Base-by-base conservation (phyloP, 2,329 filamentous ascomycete genomes). In the Hysterium pulicare region DNA sequence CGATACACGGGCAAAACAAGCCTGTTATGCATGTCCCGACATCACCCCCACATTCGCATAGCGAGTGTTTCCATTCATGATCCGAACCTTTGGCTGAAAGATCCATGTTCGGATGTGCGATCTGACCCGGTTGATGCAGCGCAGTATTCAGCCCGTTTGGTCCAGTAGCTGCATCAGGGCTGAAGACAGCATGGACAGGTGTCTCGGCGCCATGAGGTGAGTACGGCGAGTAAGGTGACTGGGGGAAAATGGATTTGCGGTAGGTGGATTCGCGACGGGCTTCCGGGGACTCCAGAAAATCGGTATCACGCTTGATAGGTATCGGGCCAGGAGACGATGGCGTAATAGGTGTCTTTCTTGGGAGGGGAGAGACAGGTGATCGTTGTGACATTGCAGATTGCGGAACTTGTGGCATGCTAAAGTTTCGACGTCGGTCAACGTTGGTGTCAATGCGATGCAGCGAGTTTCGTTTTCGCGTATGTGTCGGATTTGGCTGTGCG, bases 81-180 rank as follows among this genome's bases (percentile, higher is more conserved):
- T 41, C 33, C 1, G 34, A 33, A 15, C 47, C 51, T 2, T 53
- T 47, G 1, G 40, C 33, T 38, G 58, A 46, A 53, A 57, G 35
- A 36, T 57, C 54, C 70, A 73, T 64, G 58, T 71, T 61, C 15
- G 64, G 54, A 45, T 68, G 69, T 40, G 67, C 57, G 49, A 73
- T 67, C 45, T 69, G 66, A 31, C 66, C 66, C 0, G 67, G 67
- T 40, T 63, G 61, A 42, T 70, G 66, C 15, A 59, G 47, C 1
- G 56, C 46, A 28, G 61, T 58, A 39, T 64, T 57, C 1, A 66
- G 52, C 5, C 64, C 65, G 39, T 69, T 70, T 2, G 67, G 67
- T n/a, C 66, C 66, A 19, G 60, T 56, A 1, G 59, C 48, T 6
- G 64, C 58, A 37, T 61, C 55, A 3, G 67, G 67, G 3, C 61